phyloP scores from a whole-genome alignment of 768 basidiomycete species.

The Mycena pura region DNA sequence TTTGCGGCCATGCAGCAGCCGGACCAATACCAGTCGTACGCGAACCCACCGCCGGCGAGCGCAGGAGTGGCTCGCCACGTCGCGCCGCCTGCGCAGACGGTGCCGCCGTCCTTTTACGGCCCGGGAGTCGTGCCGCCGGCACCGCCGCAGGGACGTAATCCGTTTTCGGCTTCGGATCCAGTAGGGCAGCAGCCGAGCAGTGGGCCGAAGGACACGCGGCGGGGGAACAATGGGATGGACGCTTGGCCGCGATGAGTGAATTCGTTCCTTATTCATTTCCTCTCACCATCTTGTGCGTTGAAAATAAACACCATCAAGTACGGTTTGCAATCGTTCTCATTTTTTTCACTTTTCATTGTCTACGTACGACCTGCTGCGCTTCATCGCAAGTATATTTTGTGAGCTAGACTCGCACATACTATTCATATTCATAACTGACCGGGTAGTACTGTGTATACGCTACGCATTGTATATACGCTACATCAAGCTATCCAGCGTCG shows the following conservation, averaged over 20 bases:
- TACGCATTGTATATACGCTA: too few species aligned
- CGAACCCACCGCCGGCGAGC: slow-evolving; percentile 40
- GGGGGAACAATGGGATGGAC: slow-evolving; percentile 69
- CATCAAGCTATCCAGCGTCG: too few species aligned
- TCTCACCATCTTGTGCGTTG: slow-evolving; percentile 14
- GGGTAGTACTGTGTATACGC: slow-evolving; percentile 18
- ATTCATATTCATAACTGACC: neutral
- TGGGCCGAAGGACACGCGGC: slow-evolving; percentile 61
- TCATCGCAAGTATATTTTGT: slow-evolving; percentile 18
- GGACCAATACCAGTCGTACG: slow-evolving; percentile 73
- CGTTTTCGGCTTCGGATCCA: slow-evolving; percentile 46
- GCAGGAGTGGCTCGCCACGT: slow-evolving; percentile 48
- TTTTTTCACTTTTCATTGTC: neutral
- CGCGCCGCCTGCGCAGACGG: slow-evolving; percentile 57
- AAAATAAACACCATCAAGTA: slow-evolving; percentile 24
- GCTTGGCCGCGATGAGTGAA: slow-evolving; percentile 71
- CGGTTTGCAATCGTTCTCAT: slow-evolving; percentile 21
- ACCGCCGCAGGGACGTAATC: slow-evolving; percentile 46
- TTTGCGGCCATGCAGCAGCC: slow-evolving; percentile 89
- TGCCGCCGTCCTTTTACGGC: slow-evolving; percentile 75
- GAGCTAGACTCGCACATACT: slow-evolving; percentile 18
- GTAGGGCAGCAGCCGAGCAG: slow-evolving; percentile 44
- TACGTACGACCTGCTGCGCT: neutral
- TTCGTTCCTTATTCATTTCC: slow-evolving; percentile 3
- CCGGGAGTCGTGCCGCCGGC: slow-evolving; percentile 62